phyloP scores from a whole-genome alignment of 305 asterid species.

The Striga hermonthica region DNA sequence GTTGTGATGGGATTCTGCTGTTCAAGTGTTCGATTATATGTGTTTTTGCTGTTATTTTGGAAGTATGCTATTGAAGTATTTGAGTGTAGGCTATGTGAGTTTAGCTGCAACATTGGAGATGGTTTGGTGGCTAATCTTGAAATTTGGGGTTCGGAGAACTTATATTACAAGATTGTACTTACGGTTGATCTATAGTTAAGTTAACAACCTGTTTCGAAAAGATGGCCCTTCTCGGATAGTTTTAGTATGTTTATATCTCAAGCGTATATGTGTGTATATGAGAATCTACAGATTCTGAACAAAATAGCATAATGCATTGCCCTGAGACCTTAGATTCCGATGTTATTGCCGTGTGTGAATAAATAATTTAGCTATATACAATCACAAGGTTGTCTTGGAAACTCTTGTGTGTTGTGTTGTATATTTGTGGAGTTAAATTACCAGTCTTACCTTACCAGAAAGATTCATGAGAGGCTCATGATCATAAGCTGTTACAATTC shows the following conservation, averaged over 20 bases:
- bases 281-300: background rate
- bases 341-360: background rate
- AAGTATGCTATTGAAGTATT: background rate
- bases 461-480: no score
- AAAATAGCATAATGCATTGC: background rate
- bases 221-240: no score
- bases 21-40: background rate
- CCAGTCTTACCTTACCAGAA: no score
- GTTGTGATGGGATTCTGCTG: background rate
- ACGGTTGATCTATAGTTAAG: background rate
- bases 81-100: slow-evolving; percentile 1
- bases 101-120: background rate
- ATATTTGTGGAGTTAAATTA: no score
- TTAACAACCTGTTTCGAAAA: no score
- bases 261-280: background rate
- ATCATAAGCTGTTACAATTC: no score
- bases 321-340: background rate
- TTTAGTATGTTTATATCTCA: background rate
- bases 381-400: background rate
- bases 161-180: background rate
- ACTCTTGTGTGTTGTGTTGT: no score
- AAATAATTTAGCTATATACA: background rate
- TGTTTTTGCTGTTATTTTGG: background rate
- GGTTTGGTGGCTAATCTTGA: background rate
- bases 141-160: background rate